Percentiles rank a stretch among this genome's conserved stretches.
These are phyloP conservation scores for Arabis alpina DNA, from an alignment of 345 rosid species.

Conservation along the genomic window DNA sequence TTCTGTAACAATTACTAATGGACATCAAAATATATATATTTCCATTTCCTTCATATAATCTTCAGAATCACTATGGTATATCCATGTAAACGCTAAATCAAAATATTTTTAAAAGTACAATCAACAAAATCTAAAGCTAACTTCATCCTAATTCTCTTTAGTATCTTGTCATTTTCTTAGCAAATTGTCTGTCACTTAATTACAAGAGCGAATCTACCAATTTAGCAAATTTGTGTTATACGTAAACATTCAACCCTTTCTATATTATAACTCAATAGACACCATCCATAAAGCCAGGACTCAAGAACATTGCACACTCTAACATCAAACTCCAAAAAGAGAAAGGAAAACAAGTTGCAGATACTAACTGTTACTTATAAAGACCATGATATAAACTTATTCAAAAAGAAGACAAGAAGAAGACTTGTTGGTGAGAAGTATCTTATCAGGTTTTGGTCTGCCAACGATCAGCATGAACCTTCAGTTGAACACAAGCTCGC, in stretches of 20 bases:
- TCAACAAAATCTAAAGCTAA: too few relatives aligned
- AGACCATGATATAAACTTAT: not conserved
- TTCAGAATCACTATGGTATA: too few relatives aligned
- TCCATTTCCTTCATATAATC: too few relatives aligned
- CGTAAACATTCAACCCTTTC: not conserved
- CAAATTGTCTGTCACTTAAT: too few relatives aligned
- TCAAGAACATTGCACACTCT: not conserved
- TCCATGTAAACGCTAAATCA: too few relatives aligned
- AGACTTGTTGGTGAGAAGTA: conserved; percentile 1
- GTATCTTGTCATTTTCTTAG: too few relatives aligned
- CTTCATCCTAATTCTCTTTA: too few relatives aligned
- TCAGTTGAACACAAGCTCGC: conserved; percentile 28
- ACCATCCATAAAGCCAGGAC: not conserved
- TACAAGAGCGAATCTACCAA: too few relatives aligned
- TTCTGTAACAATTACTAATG: too few relatives aligned
- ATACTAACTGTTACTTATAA: not conserved
- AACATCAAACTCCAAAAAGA: conserved; percentile 1
- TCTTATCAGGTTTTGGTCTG: conserved; percentile 4
- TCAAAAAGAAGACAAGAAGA: conserved; percentile 7
- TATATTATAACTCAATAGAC: not conserved
- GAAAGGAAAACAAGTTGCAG: not conserved
- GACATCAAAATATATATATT: too few relatives aligned
- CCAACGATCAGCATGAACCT: conserved; percentile 6
- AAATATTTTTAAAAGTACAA: too few relatives aligned
- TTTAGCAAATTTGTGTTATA: too few relatives aligned